phyloP scores from a whole-genome alignment of 2,329 filamentous ascomycete genomes.

The Aspergillus bombycis region DNA sequence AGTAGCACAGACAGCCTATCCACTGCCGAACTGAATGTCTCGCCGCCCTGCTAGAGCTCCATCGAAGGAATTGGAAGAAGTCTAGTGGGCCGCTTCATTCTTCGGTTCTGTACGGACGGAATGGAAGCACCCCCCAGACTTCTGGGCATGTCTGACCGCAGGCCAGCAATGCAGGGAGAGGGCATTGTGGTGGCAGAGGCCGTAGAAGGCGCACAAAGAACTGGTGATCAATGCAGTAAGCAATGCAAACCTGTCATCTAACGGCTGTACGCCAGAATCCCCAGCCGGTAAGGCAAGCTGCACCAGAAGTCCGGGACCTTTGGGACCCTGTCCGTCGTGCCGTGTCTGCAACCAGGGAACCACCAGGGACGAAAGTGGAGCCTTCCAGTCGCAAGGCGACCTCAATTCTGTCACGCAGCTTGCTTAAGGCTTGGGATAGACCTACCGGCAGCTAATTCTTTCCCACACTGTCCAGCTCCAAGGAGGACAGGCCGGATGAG shows the following conservation, averaged over 20 bases:
- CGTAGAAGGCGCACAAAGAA: slow-evolving; percentile 17
- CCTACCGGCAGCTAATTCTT: slow-evolving; percentile 15
- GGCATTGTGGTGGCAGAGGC: slow-evolving; percentile 13
- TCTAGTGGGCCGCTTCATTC: neutral
- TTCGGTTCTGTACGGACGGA: too few species aligned
- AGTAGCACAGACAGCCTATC: neutral
- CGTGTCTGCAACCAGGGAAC: slow-evolving; percentile 23
- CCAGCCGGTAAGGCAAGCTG: slow-evolving; percentile 16
- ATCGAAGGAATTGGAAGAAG: slow-evolving; percentile 5
- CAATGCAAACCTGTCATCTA: slow-evolving; percentile 20
- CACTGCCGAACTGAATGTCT: neutral
- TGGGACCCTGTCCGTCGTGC: slow-evolving; percentile 21
- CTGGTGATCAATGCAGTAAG: slow-evolving; percentile 27
- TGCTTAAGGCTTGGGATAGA: slow-evolving; percentile 14
- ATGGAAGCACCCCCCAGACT: neutral
- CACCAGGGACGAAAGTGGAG: slow-evolving; percentile 16
- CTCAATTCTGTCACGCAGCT: slow-evolving; percentile 20
- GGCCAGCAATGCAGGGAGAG: slow-evolving; percentile 1
- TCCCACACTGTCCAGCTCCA: slow-evolving; percentile 13
- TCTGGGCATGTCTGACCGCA: slow-evolving; percentile 1
- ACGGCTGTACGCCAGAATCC: slow-evolving; percentile 25
- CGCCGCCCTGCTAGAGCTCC: neutral
- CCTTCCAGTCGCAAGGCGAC: slow-evolving; percentile 2
- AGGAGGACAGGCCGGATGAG: slow-evolving; percentile 16
- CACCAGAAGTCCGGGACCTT: slow-evolving; percentile 19